Evolutionary conservation across 768 basidiomycete species (phyloP).

Genomic region (Mycena amicta): DNA sequence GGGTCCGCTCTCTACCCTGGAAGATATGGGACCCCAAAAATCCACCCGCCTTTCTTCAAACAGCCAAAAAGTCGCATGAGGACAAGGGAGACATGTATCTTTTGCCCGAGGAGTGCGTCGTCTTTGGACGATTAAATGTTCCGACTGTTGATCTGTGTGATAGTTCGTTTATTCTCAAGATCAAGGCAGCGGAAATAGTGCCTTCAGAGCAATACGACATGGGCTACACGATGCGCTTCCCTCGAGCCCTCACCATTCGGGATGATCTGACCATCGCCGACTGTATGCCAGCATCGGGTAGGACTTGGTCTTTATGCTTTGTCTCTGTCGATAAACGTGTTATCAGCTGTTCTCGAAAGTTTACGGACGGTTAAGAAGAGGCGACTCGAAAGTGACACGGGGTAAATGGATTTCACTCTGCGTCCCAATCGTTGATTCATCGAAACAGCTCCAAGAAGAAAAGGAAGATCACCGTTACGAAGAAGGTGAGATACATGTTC

Average conservation of each 20-base stretch:
- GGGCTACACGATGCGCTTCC: slow-evolving; percentile 92
- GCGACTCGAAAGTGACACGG: slow-evolving; percentile 66
- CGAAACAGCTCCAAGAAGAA: slow-evolving; percentile 51
- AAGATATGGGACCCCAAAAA: slow-evolving; percentile 74
- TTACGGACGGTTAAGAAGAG: slow-evolving; percentile 69
- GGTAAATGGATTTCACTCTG: slow-evolving; percentile 35
- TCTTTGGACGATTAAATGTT: not conserved
- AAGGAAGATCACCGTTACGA: slow-evolving; percentile 47
- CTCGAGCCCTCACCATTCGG: slow-evolving; percentile 77
- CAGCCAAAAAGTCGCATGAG: slow-evolving; percentile 61
- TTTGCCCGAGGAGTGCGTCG: slow-evolving; percentile 79
- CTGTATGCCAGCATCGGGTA: slow-evolving; percentile 73
- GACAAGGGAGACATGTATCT: slow-evolving; percentile 93
- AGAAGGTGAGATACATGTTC: slow-evolving; percentile 44
- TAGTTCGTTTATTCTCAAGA: slow-evolving; percentile 91
- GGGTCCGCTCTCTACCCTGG: slow-evolving; percentile 84
- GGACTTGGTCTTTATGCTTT: not conserved
- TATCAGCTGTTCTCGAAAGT: slow-evolving; percentile 59
- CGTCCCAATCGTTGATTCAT: not conserved
- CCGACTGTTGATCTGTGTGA: not conserved
- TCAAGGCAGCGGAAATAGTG: slow-evolving; percentile 93
- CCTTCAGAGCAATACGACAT: slow-evolving; percentile 81
- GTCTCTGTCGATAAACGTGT: not conserved
- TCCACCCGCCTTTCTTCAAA: slow-evolving; percentile 71
- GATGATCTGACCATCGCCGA: slow-evolving; percentile 76